Evolutionary conservation across 805 yeast species (phyloP).

Genomic region (Pichia heedii): DNA sequence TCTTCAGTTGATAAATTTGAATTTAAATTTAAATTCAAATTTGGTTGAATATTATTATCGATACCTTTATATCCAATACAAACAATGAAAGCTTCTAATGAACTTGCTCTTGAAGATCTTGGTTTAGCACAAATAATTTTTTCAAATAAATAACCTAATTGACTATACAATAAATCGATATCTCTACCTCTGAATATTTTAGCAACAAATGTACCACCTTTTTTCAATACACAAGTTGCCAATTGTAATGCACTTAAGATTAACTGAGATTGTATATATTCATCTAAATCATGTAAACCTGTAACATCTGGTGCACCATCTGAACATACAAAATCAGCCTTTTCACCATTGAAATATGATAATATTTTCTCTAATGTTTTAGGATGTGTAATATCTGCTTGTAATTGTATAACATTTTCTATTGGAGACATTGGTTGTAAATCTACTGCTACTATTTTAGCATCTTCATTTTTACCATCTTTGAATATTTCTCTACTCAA

Average conservation of each 20-base stretch:
- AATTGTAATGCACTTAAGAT: constrained; percentile 85
- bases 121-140: constrained; percentile 94
- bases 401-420: constrained; percentile 80
- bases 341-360: constrained; percentile 79
- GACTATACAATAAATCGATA: constrained; percentile 89
- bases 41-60: constrained; percentile 78
- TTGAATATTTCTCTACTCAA: constrained; percentile 57
- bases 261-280: constrained; percentile 91
- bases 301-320: constrained; percentile 99
- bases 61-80: constrained; percentile 84
- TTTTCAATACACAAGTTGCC: constrained; percentile 79
- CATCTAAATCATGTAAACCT: constrained; percentile 93
- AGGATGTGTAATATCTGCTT: constrained; percentile 97
- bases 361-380: constrained; percentile 68
- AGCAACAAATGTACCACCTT: constrained; percentile 92
- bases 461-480: constrained; percentile 21
- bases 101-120: constrained; percentile 88
- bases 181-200: constrained; percentile 95
- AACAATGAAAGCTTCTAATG: constrained; percentile 88
- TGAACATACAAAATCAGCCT: constrained; percentile 91
- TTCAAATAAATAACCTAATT: constrained; percentile 76
- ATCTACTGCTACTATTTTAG: constrained; percentile 86
- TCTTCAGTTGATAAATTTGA: constrained; percentile 62
- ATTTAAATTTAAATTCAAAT: no score
- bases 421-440: constrained; percentile 97